Evolutionary conservation across 2,329 filamentous ascomycete genomes (phyloP).

Genomic region (Elsinoe perseae): DNA sequence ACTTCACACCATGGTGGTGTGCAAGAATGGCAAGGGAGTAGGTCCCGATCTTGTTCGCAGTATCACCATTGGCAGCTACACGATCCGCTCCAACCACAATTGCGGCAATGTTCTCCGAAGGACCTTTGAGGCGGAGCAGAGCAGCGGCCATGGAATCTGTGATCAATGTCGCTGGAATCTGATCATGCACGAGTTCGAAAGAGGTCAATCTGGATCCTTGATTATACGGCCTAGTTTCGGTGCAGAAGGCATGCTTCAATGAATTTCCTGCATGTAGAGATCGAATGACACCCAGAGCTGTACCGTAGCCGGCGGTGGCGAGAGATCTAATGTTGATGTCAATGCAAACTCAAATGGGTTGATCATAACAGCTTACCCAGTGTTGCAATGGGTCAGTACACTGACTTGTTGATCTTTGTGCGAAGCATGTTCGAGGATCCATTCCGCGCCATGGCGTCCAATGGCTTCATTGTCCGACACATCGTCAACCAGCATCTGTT

Average conservation of each 20-base stretch:
- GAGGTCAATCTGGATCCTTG: slow-evolving; percentile 91
- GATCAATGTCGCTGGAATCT: slow-evolving; percentile 82
- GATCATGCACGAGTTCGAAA: slow-evolving; percentile 91
- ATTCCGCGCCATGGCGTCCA: slow-evolving; percentile 72
- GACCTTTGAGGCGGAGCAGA: slow-evolving; percentile 59
- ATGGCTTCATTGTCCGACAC: slow-evolving; percentile 81
- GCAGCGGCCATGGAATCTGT: slow-evolving; percentile 96
- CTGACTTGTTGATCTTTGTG: slow-evolving; percentile 54
- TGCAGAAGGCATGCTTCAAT: slow-evolving; percentile 83
- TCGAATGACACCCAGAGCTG: slow-evolving; percentile 87
- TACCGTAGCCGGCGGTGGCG: slow-evolving; percentile 95
- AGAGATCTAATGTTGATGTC: slow-evolving; percentile 57
- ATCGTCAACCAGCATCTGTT: slow-evolving; percentile 80
- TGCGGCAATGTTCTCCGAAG: slow-evolving; percentile 62
- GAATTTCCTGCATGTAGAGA: slow-evolving; percentile 60
- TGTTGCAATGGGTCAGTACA: slow-evolving; percentile 97
- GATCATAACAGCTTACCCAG: slow-evolving; percentile 51
- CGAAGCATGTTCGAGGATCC: slow-evolving; percentile 59
- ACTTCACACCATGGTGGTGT: slow-evolving; percentile 79
- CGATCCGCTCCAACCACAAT: slow-evolving; percentile 93
- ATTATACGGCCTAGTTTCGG: slow-evolving; percentile 95
- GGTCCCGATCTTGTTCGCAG: slow-evolving; percentile 97
- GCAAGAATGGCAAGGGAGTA: slow-evolving; percentile 90
- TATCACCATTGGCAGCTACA: slow-evolving; percentile 93
- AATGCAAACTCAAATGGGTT: background rate